Percentiles rank a stretch among this genome's conserved stretches.
Conservation (phyloP, 2,329 filamentous ascomycete genomes). For the Aspergillus melleus region DNA sequence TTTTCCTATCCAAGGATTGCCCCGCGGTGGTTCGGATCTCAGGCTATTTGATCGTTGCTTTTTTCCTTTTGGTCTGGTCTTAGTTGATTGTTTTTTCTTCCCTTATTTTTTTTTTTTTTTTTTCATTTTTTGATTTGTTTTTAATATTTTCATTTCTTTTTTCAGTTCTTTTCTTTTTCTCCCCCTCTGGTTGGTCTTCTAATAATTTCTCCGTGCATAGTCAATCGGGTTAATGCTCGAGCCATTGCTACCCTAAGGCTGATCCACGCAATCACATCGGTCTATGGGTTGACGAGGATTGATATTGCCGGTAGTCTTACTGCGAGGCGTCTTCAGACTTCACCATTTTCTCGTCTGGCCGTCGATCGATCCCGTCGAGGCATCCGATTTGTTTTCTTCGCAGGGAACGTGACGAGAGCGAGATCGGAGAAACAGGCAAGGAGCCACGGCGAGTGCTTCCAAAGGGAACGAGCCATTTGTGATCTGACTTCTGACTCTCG, state of each 20-base stretch:
- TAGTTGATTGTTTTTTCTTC: neutral
- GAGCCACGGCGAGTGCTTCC: neutral
- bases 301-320: neutral
- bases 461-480: too few relatives aligned
- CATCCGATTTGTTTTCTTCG: neutral
- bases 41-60: conserved; percentile 2
- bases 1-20: conserved; percentile 12
- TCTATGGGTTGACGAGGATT: neutral
- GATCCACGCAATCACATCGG: conserved; percentile 5
- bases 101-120: neutral
- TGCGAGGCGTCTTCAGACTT: neutral
- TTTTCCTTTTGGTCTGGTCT: neutral
- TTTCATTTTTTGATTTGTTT: neutral
- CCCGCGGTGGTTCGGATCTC: conserved; percentile 12
- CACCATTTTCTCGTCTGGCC: neutral
- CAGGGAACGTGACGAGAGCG: neutral
- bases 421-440: neutral
- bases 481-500: neutral
- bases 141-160: neutral
- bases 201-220: conserved; percentile 1
- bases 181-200: neutral
- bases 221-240: neutral
- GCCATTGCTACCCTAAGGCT: conserved; percentile 6
- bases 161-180: neutral
- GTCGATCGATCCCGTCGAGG: neutral